These are phyloP conservation scores for Phytopythium kandeliae DNA, from an alignment of 352 stramenopile genomes.

Conservation along the genomic window DNA sequence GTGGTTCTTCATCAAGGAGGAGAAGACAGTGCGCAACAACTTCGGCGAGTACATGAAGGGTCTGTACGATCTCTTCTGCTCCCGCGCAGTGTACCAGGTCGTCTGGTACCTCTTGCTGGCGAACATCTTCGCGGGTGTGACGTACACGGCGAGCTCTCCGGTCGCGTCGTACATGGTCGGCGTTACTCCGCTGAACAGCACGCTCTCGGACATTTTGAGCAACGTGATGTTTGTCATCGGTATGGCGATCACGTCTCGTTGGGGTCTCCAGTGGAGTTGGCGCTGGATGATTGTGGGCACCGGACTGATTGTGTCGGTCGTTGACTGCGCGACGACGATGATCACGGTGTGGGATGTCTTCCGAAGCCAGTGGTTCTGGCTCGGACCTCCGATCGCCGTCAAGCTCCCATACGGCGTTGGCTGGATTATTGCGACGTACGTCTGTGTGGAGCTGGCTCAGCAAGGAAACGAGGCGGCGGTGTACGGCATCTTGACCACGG, in stretches of 20 bases:
- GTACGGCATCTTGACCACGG: constrained; percentile 37
- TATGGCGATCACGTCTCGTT: constrained; percentile 15
- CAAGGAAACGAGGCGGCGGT: constrained; percentile 40
- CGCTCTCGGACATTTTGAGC: constrained; percentile 14
- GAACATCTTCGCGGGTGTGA: constrained; percentile 15
- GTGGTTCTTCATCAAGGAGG: constrained; percentile 50
- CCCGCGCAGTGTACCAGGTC: constrained; percentile 24
- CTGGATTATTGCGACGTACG: constrained; percentile 49
- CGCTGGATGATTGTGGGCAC: constrained; percentile 36
- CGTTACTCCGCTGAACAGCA: constrained; percentile 18
- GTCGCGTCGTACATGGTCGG: constrained; percentile 15
- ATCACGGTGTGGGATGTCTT: constrained; percentile 48
- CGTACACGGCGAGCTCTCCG: constrained; percentile 15
- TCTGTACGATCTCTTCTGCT: constrained; percentile 23
- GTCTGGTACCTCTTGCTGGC: constrained; percentile 16
- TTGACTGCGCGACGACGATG: constrained; percentile 39
- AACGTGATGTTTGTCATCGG: constrained; percentile 14
- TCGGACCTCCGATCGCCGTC: constrained; percentile 36
- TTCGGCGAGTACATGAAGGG: constrained; percentile 16
- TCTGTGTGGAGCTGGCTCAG: constrained; percentile 40
- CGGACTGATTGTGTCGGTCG: constrained; percentile 24
- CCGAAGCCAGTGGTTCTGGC: constrained; percentile 52
- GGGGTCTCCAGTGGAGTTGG: constrained; percentile 51
- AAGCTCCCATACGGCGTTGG: constrained; percentile 35
- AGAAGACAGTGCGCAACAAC: constrained; percentile 15